phyloP scores from a whole-genome alignment of 2,329 filamentous ascomycete genomes.

The Fusarium oxysporum region DNA sequence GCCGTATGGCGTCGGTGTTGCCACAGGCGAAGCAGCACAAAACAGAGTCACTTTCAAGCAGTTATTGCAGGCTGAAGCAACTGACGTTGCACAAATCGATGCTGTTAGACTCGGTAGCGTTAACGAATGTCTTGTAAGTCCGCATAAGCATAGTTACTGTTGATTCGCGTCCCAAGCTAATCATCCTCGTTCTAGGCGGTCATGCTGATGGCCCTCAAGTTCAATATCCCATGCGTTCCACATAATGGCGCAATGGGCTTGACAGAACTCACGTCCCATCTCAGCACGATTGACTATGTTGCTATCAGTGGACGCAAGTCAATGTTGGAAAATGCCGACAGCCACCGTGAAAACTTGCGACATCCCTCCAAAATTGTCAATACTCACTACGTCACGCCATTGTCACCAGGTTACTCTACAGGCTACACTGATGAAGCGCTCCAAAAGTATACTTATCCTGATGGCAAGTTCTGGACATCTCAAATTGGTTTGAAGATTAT shows the following conservation, averaged over 20 bases:
- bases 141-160: neutral
- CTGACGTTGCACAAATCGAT: neutral
- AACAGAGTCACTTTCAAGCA: neutral
- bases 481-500: neutral
- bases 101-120: neutral
- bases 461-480: neutral
- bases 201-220: neutral
- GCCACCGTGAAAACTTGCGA: neutral
- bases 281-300: neutral
- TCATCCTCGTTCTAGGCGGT: neutral
- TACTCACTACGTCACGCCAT: neutral
- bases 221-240: neutral
- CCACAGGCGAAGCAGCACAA: neutral
- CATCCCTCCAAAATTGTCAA: neutral
- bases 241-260: neutral
- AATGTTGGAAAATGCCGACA: neutral
- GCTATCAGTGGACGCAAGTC: neutral
- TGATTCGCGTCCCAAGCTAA: neutral
- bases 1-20: neutral
- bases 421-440: neutral
- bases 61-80: neutral
- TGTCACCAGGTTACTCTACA: neutral
- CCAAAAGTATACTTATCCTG: neutral
- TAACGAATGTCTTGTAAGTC: neutral
- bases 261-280: neutral